Evolutionary conservation across 768 basidiomycete species (phyloP), one percentile per base, ranked within the genome.

Genomic region (Leccinum boreale): DNA sequence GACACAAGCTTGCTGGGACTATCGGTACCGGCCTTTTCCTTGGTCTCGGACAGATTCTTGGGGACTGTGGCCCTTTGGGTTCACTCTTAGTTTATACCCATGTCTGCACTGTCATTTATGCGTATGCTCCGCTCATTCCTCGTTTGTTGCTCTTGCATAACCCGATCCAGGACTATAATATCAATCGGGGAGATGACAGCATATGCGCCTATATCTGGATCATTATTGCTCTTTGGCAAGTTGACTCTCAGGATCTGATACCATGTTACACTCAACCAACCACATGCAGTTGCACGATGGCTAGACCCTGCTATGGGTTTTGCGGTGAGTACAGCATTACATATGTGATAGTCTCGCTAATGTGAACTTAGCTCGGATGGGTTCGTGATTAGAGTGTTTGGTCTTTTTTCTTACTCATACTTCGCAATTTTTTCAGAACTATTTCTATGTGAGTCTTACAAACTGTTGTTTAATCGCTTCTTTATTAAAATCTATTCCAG

Each of bases 11-110:
- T 56, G 70, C 68, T 14, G 70, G 71, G 23, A 64, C 61, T 3
- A 67, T 73, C 23, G 70, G 71, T 15, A 71, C 71, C 0, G 71
- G 71, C 11, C 65, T 73, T 17, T 73, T 73, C 57, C 52, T 70
- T 7, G 71, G 71, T 9, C 62, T 73, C 14, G 71, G 71, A 26
- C 46, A 67, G 50, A 59, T 73, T n/a, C 70, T 72, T 7, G 50
- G 63, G 5, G 24, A 57, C 11, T 60, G 61, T 24, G 71, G 71
- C 33, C 71, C 71, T 12, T 56, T 71, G 29, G 71, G 71, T 35
- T 63, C 65, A 17, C 64, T 72, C 23, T 23, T 72, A 12, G 70
- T 71, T 52, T 73, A 63, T 57, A 50, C 65, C 4, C 70, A 68
- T 3, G 65, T 70, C 3, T 66, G 59, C 4, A 68, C 64, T 4